phyloP scores from a whole-genome alignment of 2,329 filamentous ascomycete species.

The Neospermospora avenae region DNA sequence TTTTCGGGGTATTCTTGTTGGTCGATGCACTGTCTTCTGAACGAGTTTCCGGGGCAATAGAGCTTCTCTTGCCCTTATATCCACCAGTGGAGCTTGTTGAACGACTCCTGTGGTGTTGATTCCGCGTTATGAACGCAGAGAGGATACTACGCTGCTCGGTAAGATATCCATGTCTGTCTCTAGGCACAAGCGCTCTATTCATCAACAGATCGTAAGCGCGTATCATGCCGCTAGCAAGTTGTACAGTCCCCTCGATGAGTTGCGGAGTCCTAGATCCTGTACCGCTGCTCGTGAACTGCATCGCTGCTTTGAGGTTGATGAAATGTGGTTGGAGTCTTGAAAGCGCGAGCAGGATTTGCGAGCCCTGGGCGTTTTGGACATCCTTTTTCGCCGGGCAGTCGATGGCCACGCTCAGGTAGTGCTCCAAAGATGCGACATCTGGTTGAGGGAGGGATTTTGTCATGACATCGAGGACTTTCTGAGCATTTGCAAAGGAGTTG shows the following conservation, averaged over 20 bases:
- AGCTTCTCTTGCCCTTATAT: background rate
- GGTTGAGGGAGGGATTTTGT: conserved; percentile 40
- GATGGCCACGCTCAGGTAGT: conserved; percentile 56
- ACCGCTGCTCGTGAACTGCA: conserved; percentile 23
- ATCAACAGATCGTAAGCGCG: conserved; percentile 35
- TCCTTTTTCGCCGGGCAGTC: conserved; percentile 28
- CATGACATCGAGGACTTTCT: conserved; percentile 64
- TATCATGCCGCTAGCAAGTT: conserved; percentile 33
- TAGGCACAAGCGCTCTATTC: conserved; percentile 27
- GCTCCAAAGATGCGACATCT: conserved; percentile 49
- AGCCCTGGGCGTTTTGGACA: conserved; percentile 45
- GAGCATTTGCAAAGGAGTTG: conserved; percentile 64
- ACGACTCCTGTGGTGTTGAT: background rate
- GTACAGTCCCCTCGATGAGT: conserved; percentile 1
- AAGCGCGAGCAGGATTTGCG: conserved; percentile 50
- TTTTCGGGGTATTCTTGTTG: background rate
- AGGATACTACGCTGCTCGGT: conserved; percentile 34
- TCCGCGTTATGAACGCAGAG: conserved; percentile 31
- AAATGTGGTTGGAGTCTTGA: conserved; percentile 39
- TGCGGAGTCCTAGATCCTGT: background rate
- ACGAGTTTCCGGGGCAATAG: background rate
- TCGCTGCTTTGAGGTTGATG: conserved; percentile 28
- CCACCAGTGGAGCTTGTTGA: background rate
- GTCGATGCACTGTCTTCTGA: background rate
- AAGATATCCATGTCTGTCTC: conserved; percentile 25